Conservation (phyloP, 352 stramenopile species). For the Salisapilia sapeloensis region DNA sequence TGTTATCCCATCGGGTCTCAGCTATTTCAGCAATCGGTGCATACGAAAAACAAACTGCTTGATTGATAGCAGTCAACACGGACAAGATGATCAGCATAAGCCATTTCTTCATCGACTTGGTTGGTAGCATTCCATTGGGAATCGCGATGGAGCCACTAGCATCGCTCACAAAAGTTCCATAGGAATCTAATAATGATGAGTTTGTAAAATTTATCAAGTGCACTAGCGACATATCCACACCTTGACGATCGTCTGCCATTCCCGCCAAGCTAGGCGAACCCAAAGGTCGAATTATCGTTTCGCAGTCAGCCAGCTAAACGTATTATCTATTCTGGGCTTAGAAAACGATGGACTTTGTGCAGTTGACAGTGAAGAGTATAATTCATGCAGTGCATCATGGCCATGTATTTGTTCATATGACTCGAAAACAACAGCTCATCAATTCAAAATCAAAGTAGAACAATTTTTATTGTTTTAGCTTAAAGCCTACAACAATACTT, state of each 20-base stretch:
- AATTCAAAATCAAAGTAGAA: too few relatives aligned
- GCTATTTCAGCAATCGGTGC: constrained; percentile 48
- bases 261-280: neutral
- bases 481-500: too few relatives aligned
- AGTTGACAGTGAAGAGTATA: too few relatives aligned
- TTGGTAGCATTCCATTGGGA: too few relatives aligned
- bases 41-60: constrained; percentile 67
- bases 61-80: constrained; percentile 41
- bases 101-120: constrained; percentile 20
- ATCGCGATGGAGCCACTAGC: too few relatives aligned
- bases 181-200: neutral
- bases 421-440: too few relatives aligned
- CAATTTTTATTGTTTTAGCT: too few relatives aligned
- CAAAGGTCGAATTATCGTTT: neutral
- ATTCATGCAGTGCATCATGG: too few relatives aligned
- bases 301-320: too few relatives aligned
- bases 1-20: constrained; percentile 32
- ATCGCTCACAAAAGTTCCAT: constrained; percentile 3
- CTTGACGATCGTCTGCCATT: constrained; percentile 7
- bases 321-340: too few relatives aligned
- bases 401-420: too few relatives aligned
- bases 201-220: neutral
- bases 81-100: constrained; percentile 56
- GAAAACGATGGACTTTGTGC: too few relatives aligned
- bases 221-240: constrained; percentile 3